Percentiles rank a stretch among this genome's conserved stretches.
Evolutionary conservation across 2,329 filamentous ascomycete genomes (phyloP).

Genomic region (Aureobasidium sp.): DNA sequence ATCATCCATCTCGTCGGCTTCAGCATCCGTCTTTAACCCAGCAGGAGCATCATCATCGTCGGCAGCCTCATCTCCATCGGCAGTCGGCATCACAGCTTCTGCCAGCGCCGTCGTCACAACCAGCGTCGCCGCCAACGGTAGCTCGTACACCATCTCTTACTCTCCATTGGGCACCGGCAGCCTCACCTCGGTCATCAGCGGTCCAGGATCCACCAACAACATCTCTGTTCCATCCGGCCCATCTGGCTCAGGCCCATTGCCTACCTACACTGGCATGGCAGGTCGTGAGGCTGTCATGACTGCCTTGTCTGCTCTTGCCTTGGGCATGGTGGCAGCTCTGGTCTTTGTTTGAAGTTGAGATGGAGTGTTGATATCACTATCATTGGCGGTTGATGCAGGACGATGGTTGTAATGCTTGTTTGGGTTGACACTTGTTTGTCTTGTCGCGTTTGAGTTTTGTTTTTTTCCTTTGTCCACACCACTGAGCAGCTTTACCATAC

Average conservation of each 20-base stretch:
- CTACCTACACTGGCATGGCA: constrained; percentile 11
- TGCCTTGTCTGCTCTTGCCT: not conserved
- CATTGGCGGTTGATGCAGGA: not conserved
- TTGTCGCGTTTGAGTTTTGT: not conserved
- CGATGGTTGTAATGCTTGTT: constrained; percentile 2
- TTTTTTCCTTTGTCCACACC: not conserved
- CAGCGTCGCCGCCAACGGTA: constrained; percentile 4
- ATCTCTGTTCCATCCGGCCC: constrained; percentile 8
- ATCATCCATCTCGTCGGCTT: not conserved
- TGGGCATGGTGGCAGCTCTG: constrained; percentile 4
- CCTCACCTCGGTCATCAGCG: constrained; percentile 6
- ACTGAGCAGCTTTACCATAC: not conserved
- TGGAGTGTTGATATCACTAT: not conserved
- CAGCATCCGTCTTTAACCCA: not conserved
- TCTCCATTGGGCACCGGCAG: constrained; percentile 8
- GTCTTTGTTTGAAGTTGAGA: not conserved
- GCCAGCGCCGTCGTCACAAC: not conserved
- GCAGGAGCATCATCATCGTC: not conserved
- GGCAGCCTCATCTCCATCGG: not conserved
- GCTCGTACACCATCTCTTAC: constrained; percentile 12
- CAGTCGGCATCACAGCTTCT: not conserved
- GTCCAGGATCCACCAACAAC: constrained; percentile 5
- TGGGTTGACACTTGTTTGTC: not conserved
- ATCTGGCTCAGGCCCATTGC: not conserved
- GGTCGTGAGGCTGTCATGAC: not conserved